Percentiles rank a stretch among this genome's conserved stretches.
Conservation (phyloP, 805 yeast species). For the Schwanniomyces polymorphus region DNA sequence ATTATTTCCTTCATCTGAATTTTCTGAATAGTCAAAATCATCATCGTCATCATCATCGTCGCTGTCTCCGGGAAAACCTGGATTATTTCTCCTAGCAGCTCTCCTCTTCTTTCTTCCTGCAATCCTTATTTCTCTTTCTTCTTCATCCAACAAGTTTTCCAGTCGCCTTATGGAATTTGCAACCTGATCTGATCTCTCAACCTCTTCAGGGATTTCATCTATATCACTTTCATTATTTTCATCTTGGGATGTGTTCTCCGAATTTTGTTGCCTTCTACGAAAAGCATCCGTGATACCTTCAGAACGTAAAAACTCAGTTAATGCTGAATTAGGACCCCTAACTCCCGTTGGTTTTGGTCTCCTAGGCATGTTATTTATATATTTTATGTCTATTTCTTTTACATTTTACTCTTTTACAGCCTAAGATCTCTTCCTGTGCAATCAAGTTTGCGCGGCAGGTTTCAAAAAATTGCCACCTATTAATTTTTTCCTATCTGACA, state of each 20-base stretch:
- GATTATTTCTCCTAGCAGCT: conserved; percentile 27
- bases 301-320: conserved; percentile 82
- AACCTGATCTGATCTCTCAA: no score
- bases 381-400: not conserved
- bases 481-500: conserved; percentile 13
- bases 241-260: not conserved
- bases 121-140: conserved; percentile 29
- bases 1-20: conserved; percentile 19
- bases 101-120: conserved; percentile 46
- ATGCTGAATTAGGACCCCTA: conserved; percentile 78
- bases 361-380: conserved; percentile 3
- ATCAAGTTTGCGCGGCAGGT: not conserved
- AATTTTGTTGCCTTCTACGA: conserved; percentile 32
- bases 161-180: no score
- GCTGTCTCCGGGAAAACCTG: conserved; percentile 21
- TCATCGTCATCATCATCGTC: conserved; percentile 36
- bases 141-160: conserved; percentile 15
- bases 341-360: conserved; percentile 22
- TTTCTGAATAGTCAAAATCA: conserved; percentile 26
- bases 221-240: conserved; percentile 1
- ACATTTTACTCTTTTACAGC: not conserved
- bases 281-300: conserved; percentile 89
- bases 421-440: not conserved
- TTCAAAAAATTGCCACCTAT: conserved; percentile 2
- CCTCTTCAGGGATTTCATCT: conserved; percentile 5